Conservation (phyloP, 306 rosid genomes). For the Lathyrus aphaca region DNA sequence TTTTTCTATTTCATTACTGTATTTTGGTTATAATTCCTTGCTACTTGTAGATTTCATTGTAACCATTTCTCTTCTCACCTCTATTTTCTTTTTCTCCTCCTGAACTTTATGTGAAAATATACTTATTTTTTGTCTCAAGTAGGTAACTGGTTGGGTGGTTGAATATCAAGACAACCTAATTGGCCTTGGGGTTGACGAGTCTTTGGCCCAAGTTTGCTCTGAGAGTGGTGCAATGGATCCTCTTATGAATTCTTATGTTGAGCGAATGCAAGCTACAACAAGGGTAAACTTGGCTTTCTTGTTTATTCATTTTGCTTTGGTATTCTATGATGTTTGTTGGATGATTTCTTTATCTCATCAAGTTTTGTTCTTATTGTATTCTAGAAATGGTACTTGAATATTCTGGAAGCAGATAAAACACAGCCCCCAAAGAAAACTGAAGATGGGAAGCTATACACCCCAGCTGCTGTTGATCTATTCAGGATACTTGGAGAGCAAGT, state of each 20-base stretch:
- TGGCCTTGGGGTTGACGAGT: constrained; percentile 93
- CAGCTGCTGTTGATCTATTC: constrained; percentile 98
- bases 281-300: constrained; percentile 58
- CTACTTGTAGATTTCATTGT: neutral
- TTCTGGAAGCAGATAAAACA: constrained; percentile 92
- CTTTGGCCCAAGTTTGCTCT: constrained; percentile 96
- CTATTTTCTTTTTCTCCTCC: constrained; percentile 1
- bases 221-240: constrained; percentile 99
- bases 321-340: constrained; percentile 33
- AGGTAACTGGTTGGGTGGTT: constrained; percentile 99
- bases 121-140: constrained; percentile 26
- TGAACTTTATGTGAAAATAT: neutral
- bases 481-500: constrained; percentile 98
- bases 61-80: constrained; percentile 1
- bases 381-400: constrained; percentile 98
- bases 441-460: constrained; percentile 95
- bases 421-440: constrained; percentile 98
- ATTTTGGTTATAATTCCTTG: neutral
- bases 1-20: neutral
- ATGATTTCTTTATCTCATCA: constrained; percentile 31
- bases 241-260: constrained; percentile 93
- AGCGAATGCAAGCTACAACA: constrained; percentile 98
- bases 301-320: constrained; percentile 26
- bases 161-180: constrained; percentile 93
- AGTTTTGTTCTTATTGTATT: constrained; percentile 38